Conservation (phyloP, 495 filamentous ascomycete genomes). For the Terfezia boudieri region DNA sequence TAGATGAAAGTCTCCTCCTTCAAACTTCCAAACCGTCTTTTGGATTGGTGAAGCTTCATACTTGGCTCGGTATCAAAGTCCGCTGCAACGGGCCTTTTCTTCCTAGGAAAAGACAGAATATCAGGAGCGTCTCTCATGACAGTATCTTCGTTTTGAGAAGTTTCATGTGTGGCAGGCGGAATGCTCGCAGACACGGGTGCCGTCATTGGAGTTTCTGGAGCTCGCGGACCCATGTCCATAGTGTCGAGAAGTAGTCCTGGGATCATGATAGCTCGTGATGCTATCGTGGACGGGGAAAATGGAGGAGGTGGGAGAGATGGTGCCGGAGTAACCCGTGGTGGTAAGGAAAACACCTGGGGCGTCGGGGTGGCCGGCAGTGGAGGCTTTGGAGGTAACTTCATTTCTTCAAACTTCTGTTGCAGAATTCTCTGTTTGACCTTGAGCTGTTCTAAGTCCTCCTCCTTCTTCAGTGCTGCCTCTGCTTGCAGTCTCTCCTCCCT, state of each 20-base stretch:
- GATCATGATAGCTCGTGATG: conserved; percentile 12
- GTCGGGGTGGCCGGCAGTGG: conserved; percentile 14
- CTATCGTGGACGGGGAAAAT: conserved; percentile 2
- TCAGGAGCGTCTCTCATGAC: conserved; percentile 16
- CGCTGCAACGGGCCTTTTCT: conserved; percentile 68
- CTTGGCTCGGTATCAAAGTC: conserved; percentile 40
- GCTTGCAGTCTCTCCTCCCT: conserved; percentile 12
- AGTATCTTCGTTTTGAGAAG: conserved; percentile 8
- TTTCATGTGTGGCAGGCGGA: no score
- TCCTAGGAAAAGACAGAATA: conserved; percentile 16
- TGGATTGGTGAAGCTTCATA: conserved; percentile 21
- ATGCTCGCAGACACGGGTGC: conserved; percentile 1
- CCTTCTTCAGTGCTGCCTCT: conserved; percentile 14
- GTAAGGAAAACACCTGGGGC: conserved; percentile 13
- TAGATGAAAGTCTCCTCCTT: conserved; percentile 34
- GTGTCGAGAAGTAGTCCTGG: conserved; percentile 6
- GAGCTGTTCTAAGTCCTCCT: conserved; percentile 16
- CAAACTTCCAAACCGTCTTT: conserved; percentile 35
- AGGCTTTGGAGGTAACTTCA: conserved; percentile 14
- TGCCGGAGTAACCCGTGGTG: conserved; percentile 4
- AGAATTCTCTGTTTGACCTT: conserved; percentile 34
- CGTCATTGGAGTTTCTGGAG: conserved; percentile 1
- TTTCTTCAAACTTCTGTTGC: conserved; percentile 21
- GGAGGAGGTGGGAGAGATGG: conserved; percentile 1
- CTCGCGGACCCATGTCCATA: neutral